Evolutionary conservation across 2,329 filamentous ascomycete species (phyloP), one percentile per base, ranked within the genome.

Genomic region (Pseudogymnoascus sp.): DNA sequence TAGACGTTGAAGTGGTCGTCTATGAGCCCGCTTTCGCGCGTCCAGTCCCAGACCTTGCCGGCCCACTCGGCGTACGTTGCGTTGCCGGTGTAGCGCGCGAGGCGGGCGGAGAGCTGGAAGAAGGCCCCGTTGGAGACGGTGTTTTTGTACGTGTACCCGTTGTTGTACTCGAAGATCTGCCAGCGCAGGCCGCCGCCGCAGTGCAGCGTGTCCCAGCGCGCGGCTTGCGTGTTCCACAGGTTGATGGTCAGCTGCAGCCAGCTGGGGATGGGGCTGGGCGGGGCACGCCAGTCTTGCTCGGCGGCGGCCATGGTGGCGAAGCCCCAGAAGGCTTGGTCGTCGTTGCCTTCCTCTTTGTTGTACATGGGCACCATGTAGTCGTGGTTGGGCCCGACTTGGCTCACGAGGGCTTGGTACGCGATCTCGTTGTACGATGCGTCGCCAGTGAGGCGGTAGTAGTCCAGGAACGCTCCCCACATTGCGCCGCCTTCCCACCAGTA

Each of bases 81-180:
- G 69, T 90, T 87, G 15, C 84, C 85, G 0, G 87, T 90, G 65
- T 84, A 86, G 56, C 87, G 83, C 26, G 87, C 88, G 13, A 93
- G 80, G 17, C 90, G 87, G 0, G 91, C 89, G 3, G 88, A 87
- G 11, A 96, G 80, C 70, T 93, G 88, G 75, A 96, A 93, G 72
- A 95, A 85, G n/a, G 86, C 87, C 44, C 89, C 90, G 73, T 95
- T 95, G 65, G 87, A 87, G 68, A 93, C 84, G 15, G 86, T 82
- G 77, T 93, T 93, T 76, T 93, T 95, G 82, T 96, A 95, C 70
- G 85, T 82, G 73, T 92, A 87, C 13, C 91, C 91, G 66, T 86
- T 86, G 72, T 96, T 93, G 69, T 83, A 84, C 1, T 82, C 77
- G 73, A 88, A 93, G 68, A 96, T 91, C 77, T 96, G 91, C 90